These are phyloP conservation scores for Herpomyces periplanetae DNA, from an alignment of 2,329 filamentous ascomycete species.

Conservation along the genomic window DNA sequence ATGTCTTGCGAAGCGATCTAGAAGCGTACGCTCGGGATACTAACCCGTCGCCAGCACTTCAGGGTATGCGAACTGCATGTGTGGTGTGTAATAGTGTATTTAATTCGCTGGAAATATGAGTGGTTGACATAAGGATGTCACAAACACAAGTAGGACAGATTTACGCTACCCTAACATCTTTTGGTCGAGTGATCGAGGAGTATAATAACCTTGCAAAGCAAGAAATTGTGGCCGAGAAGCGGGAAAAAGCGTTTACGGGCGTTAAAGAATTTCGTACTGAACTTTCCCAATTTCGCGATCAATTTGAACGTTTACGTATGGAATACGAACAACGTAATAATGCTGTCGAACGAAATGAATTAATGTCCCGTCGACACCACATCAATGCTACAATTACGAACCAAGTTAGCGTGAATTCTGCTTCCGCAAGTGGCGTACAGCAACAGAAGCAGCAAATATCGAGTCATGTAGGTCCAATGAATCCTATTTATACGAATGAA, in stretches of 20 bases:
- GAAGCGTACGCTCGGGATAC: conserved; percentile 21
- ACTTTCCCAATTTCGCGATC: conserved; percentile 32
- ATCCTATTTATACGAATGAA: conserved; percentile 32
- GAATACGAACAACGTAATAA: conserved; percentile 29
- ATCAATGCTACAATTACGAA: too few species aligned
- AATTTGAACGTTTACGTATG: conserved; percentile 36
- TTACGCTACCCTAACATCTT: conserved; percentile 35
- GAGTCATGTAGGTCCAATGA: too few species aligned
- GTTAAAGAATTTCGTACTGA: conserved; percentile 52
- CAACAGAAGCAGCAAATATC: too few species aligned
- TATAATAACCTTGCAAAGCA: conserved; percentile 52
- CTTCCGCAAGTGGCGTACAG: too few species aligned
- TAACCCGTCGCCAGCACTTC: conserved; percentile 19
- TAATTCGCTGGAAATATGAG: conserved; percentile 5
- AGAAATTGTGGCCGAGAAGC: conserved; percentile 61
- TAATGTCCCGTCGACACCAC: too few species aligned
- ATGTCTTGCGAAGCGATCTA: conserved; percentile 34
- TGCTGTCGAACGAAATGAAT: not conserved
- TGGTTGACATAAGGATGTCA: not conserved
- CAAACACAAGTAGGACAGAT: conserved; percentile 16
- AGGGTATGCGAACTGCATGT: conserved; percentile 8
- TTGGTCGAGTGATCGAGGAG: conserved; percentile 65
- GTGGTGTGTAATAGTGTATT: conserved; percentile 5
- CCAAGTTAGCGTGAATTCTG: too few species aligned
- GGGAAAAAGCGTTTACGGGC: conserved; percentile 54